Base-by-base conservation (phyloP, 768 basidiomycete species). In the Baorangia bicolor region DNA sequence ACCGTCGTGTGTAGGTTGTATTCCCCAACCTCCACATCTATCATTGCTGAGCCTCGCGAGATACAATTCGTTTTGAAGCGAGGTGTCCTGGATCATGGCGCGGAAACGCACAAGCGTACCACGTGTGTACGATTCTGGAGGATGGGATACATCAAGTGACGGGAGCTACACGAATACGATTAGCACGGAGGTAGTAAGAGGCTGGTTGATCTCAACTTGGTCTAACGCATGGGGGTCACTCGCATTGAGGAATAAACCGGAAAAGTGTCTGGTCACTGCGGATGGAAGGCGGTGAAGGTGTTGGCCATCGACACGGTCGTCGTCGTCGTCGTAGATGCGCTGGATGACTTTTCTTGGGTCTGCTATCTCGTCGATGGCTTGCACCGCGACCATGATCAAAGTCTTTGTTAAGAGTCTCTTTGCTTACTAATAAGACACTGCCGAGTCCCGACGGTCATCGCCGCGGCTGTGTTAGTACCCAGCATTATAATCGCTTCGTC, bases 61-160 rank as follows among this genome's bases (percentile, higher is more conserved):
- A 69, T 93, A 93, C 58, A 94, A 75, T 65, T 92, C 88, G 0
- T 82, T 81, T 6, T 87, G 83, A 18, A 80, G 66, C 3, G 90
- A 89, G 2, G 89, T 91, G 65, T 92, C 91, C 68, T 94, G 92
- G 30, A 92, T 77, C 87, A 92, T 90, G 25, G 81, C 86, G 31
- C 82, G 79, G 68, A 92, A 92, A 20, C 80, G 76, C 4, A 93
- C 87, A 5, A 92, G 77, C 0, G 82, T 71, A n/a, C 84, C 75
- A 56, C 78, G 73, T 11, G 67, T 65, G 62, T 83, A 78, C 3
- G 72, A 72, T 27, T 79, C 75, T 35, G 84, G 83, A 12, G 86
- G 81, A 49, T 70, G 63, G 5, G 64, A 61, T 12, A 78, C 64
- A 65, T 78, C 73, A 33, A 91, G 77, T 8, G 72, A 59, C 0